phyloP scores from a whole-genome alignment of 805 yeast species.

The Saturnispora dispora region DNA sequence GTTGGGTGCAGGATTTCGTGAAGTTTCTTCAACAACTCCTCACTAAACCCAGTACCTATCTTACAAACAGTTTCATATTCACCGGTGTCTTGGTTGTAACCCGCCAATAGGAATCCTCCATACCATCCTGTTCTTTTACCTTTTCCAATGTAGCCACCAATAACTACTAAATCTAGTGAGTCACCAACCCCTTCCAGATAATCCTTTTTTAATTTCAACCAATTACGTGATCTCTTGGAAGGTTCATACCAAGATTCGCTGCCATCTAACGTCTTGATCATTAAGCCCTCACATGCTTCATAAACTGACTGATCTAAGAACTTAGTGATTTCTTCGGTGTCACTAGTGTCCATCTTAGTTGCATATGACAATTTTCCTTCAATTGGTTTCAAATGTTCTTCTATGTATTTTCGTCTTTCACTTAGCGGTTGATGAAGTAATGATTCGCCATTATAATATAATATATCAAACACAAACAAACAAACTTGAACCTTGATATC shows the following conservation, averaged over 20 bases:
- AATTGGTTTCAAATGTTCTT: slow-evolving; percentile 46
- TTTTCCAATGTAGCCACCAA: slow-evolving; percentile 89
- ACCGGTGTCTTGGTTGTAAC: slow-evolving; percentile 84
- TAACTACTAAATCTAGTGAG: slow-evolving; percentile 82
- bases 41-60: slow-evolving; percentile 95
- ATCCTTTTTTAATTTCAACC: slow-evolving; percentile 94
- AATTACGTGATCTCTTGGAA: slow-evolving; percentile 85
- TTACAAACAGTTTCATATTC: slow-evolving; percentile 94
- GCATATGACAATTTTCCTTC: slow-evolving; percentile 82
- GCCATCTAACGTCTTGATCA: slow-evolving; percentile 87
- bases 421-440: slow-evolving; percentile 55
- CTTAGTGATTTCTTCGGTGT: slow-evolving; percentile 63
- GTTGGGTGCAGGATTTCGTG: slow-evolving; percentile 51
- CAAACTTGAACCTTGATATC: slow-evolving; percentile 89
- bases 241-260: slow-evolving; percentile 83
- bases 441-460: slow-evolving; percentile 66
- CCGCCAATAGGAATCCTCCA: slow-evolving; percentile 89
- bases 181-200: slow-evolving; percentile 94
- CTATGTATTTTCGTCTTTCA: slow-evolving; percentile 59
- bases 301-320: slow-evolving; percentile 85
- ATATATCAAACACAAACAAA: slow-evolving; percentile 81
- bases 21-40: slow-evolving; percentile 60
- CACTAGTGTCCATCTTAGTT: slow-evolving; percentile 58
- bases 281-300: slow-evolving; percentile 89
- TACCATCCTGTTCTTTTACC: slow-evolving; percentile 94